Evolutionary conservation across 345 rosid genomes (phyloP), one percentile per base, ranked within the genome.

Genomic region (Citrus inodora): DNA sequence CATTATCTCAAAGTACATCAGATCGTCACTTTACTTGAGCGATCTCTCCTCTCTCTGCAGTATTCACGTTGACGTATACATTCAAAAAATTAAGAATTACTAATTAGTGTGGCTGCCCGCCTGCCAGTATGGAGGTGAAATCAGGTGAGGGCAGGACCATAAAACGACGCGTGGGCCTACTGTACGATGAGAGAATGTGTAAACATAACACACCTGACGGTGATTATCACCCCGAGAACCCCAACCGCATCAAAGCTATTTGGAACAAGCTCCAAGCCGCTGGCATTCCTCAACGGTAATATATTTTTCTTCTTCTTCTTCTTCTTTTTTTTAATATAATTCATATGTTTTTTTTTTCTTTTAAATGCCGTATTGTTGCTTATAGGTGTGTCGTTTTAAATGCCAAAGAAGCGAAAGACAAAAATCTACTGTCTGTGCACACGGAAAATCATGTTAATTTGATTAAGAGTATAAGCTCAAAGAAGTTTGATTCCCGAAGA

Each of bases 111-210:
- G 0, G 58, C 71, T 21, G 38, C n/a, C 53, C 4, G 6, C 66
- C 53, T 4, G 6, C 66, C 28, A 55, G 19, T 19, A 75, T 75
- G 83, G 86, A 70, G 76, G 64, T 35, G 56, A 68, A 19, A 33
- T 66, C 73, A 21, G 64, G 70, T 58, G 68, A 25, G 51, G 68
- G 40, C 61, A 70, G 58, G 68, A 32, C 67, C 27, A 35, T 6
- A 21, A 24, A 72, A 53, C 87, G 93, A 75, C 87, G 85, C 48
- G 95, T 94, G 33, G 98, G 98, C 33, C 73, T 94, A 60, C 13
- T 88, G 10, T 94, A 91, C 88, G 98, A 94, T 64, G 95, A 89
- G 86, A 87, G 90, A 70, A 96, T 92, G 98, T 90, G 98, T 73
- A 89, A 83, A 35, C 99, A 96, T 80, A 83, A 65, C 46, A 87